Percentiles rank a stretch among this genome's conserved stretches.
These are phyloP conservation scores for Hirschioporus abietinus DNA, from an alignment of 768 basidiomycete species.

Conservation along the genomic window DNA sequence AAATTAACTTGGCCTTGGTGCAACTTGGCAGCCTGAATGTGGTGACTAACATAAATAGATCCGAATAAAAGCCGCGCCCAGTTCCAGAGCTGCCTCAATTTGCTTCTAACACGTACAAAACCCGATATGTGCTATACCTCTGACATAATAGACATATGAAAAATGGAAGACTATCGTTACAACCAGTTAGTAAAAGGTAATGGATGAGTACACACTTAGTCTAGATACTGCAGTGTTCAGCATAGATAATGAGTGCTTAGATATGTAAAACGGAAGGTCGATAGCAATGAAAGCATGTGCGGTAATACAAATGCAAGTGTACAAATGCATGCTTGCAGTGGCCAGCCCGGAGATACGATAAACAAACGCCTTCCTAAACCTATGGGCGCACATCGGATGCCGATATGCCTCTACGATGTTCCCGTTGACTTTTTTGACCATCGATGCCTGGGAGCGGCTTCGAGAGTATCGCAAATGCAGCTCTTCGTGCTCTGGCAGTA, in stretches of 20 bases:
- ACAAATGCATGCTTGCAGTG: background rate
- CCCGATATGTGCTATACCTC: background rate
- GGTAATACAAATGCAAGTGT: background rate
- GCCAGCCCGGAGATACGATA: background rate
- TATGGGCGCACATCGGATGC: constrained; percentile 28
- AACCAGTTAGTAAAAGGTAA: background rate
- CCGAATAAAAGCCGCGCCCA: background rate
- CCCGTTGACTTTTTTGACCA: constrained; percentile 15
- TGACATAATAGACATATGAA: background rate
- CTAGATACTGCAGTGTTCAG: background rate
- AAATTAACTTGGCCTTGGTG: background rate
- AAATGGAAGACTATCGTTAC: background rate
- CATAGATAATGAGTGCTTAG: background rate
- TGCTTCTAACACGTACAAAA: background rate
- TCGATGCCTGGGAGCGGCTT: constrained; percentile 38
- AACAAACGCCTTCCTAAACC: background rate
- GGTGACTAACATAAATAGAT: background rate
- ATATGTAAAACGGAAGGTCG: background rate
- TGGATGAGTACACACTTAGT: background rate
- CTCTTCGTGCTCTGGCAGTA: constrained; percentile 47
- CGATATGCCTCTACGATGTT: constrained; percentile 50
- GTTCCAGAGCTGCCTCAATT: background rate
- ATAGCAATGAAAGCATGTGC: background rate
- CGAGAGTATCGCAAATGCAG: constrained; percentile 65
- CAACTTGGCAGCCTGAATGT: no score